Conservation (phyloP, 345 rosid genomes). For the Erodium maritimum region DNA sequence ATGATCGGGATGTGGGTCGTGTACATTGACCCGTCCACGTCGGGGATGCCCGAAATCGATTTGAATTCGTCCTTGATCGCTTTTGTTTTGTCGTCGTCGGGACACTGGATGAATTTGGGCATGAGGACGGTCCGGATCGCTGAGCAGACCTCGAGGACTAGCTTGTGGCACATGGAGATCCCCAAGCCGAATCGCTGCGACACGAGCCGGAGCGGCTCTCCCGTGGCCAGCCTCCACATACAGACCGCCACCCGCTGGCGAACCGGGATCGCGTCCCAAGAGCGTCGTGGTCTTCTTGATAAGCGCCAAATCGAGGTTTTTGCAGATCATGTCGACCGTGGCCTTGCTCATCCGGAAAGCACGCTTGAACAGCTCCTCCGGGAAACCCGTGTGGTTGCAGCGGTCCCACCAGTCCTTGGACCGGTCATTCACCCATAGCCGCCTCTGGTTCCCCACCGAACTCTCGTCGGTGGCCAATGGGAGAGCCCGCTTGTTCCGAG, state of each 20-base stretch:
- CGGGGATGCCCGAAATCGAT: slow-evolving; percentile 25
- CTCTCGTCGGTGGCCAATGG: slow-evolving; percentile 12
- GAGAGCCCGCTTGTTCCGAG: slow-evolving; percentile 30
- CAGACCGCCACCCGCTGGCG: no score
- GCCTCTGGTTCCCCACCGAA: slow-evolving; percentile 23
- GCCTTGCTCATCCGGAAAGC: slow-evolving; percentile 73
- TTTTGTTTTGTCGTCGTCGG: slow-evolving; percentile 17
- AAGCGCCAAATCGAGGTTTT: slow-evolving; percentile 51
- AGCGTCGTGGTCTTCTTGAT: slow-evolving; percentile 85
- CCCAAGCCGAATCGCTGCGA: slow-evolving; percentile 44
- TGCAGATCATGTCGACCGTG: slow-evolving; percentile 61
- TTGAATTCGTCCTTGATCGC: slow-evolving; percentile 21
- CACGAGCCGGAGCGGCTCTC: slow-evolving; percentile 38
- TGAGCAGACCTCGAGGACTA: slow-evolving; percentile 37
- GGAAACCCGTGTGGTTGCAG: slow-evolving; percentile 45
- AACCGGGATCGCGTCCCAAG: slow-evolving; percentile 80
- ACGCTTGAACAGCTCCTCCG: slow-evolving; percentile 55
- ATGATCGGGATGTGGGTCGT: slow-evolving; percentile 34
- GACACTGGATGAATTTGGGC: slow-evolving; percentile 42
- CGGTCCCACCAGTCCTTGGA: slow-evolving; percentile 85
- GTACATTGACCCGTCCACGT: slow-evolving; percentile 33
- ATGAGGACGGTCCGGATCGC: slow-evolving; percentile 32
- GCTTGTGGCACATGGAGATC: slow-evolving; percentile 47
- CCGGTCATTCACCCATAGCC: slow-evolving; percentile 86
- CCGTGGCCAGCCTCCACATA: slow-evolving; percentile 46